These are phyloP conservation scores for Trifolium subterraneum DNA, from an alignment of 306 rosid species.

Conservation along the genomic window DNA sequence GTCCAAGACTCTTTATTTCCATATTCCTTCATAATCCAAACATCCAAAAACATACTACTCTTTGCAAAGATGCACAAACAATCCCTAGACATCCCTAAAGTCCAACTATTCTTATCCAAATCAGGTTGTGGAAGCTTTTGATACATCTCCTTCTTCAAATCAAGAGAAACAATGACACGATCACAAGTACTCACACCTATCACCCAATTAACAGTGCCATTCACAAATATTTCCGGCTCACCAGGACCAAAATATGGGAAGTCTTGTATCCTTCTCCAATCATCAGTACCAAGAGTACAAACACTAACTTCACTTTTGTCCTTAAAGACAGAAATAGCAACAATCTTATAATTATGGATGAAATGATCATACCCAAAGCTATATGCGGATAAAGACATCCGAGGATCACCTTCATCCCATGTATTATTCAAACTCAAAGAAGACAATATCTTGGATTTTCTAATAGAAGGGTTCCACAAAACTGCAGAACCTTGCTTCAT, in stretches of 20 bases:
- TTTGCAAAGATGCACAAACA: conserved; percentile 30
- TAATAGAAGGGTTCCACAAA: conserved; percentile 41
- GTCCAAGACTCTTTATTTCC: conserved; percentile 50
- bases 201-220: conserved; percentile 46
- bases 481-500: neutral
- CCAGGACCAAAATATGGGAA: neutral
- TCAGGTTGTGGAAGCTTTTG: conserved; percentile 21
- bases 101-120: neutral
- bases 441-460: conserved; percentile 30
- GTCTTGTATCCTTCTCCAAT: conserved; percentile 37
- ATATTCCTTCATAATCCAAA: conserved; percentile 48
- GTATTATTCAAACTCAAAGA: too few species aligned
- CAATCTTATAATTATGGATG: conserved; percentile 36
- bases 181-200: neutral
- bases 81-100: conserved; percentile 29
- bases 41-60: neutral
- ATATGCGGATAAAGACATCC: neutral
- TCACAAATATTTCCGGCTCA: conserved; percentile 37
- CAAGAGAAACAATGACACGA: conserved; percentile 39
- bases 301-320: conserved; percentile 28
- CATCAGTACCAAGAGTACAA: conserved; percentile 18
- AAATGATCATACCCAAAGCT: conserved; percentile 47
- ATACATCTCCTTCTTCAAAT: conserved; percentile 43
- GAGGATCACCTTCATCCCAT: too few species aligned
- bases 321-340: too few species aligned